Evolutionary conservation across 192 early-diverging fungal genomes (phyloP).

Genomic region (Backusella macrospora): DNA sequence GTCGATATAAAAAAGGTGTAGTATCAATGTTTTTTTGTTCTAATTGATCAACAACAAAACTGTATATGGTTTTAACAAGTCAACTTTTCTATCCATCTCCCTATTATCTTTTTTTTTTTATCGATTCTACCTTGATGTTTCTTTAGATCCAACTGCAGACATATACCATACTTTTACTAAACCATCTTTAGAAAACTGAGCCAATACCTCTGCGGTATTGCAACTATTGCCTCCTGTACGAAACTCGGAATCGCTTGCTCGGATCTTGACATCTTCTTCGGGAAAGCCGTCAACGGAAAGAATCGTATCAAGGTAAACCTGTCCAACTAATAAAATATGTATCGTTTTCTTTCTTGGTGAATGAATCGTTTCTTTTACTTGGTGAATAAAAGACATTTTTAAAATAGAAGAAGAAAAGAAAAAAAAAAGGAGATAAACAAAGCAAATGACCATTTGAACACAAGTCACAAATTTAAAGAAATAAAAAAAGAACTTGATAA

Average conservation of each 20-base stretch:
- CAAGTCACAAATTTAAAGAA: background rate
- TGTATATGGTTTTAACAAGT: conserved; percentile 14
- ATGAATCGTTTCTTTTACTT: background rate
- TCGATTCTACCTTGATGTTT: conserved; percentile 46
- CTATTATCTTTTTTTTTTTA: background rate
- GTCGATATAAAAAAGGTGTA: conserved; percentile 45
- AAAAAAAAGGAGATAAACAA: background rate
- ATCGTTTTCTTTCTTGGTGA: background rate
- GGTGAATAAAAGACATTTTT: background rate
- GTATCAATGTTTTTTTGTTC: conserved; percentile 49
- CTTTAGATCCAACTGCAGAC: conserved; percentile 50
- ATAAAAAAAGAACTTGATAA: background rate
- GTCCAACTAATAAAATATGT: conserved; percentile 50
- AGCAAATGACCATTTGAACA: background rate
- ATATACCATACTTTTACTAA: conserved; percentile 45
- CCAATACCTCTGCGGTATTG: conserved; percentile 58
- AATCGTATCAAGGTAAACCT: conserved; percentile 65
- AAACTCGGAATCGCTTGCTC: conserved; percentile 57
- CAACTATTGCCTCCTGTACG: conserved; percentile 66
- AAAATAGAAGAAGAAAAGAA: background rate
- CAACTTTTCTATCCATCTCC: background rate
- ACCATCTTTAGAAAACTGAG: conserved; percentile 47
- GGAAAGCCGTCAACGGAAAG: conserved; percentile 62
- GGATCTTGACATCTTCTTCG: conserved; percentile 59
- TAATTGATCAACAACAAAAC: conserved; percentile 41